Evolutionary conservation across 345 rosid species (phyloP).

Genomic region (Corymbia maculata): DNA sequence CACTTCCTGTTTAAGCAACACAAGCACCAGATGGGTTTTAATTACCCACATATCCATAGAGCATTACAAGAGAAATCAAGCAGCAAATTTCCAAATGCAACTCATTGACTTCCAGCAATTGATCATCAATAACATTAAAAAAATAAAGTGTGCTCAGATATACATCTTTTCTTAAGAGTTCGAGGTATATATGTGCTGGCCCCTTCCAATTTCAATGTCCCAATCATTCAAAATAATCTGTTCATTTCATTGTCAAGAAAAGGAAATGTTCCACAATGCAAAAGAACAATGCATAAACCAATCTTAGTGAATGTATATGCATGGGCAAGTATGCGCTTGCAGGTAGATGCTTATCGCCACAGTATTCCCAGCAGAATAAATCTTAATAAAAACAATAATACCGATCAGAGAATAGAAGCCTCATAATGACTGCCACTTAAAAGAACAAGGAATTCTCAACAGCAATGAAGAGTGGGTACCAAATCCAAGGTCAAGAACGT

Average conservation of each 20-base stretch:
- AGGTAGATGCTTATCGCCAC: background rate
- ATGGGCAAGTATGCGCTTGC: background rate
- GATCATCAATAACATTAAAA: background rate
- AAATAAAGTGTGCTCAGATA: background rate
- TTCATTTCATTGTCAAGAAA: background rate
- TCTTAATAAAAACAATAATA: background rate
- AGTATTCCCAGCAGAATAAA: background rate
- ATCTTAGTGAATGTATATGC: background rate
- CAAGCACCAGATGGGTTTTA: background rate
- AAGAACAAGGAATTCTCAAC: background rate
- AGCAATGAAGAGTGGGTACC: background rate
- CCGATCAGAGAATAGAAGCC: background rate
- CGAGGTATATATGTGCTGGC: background rate
- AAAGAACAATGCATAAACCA: background rate
- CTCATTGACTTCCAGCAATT: background rate
- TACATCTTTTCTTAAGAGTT: background rate
- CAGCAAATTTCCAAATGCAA: background rate
- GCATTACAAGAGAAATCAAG: background rate
- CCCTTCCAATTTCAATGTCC: background rate
- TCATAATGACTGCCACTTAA: background rate
- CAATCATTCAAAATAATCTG: background rate
- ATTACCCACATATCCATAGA: background rate
- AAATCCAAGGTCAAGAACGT: background rate
- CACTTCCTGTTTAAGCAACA: constrained; percentile 26
- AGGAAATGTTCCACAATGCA: background rate